A percentile compares a stretch with the other conserved stretches of the same genome.
These are phyloP conservation scores for Serendipita sp. DNA, from an alignment of 768 basidiomycete genomes.

Conservation along the genomic window DNA sequence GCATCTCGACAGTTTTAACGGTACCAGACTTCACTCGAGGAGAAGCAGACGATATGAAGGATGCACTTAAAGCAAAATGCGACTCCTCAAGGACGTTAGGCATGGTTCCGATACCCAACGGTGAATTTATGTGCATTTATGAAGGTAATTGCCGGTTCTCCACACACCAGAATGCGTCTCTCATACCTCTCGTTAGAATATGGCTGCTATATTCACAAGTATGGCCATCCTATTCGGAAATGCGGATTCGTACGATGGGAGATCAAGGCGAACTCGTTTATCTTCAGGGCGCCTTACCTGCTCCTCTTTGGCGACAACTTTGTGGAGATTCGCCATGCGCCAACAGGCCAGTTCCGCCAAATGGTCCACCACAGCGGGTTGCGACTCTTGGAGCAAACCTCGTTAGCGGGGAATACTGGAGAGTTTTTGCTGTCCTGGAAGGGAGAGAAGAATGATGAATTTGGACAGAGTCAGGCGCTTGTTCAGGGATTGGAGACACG, in stretches of 20 bases:
- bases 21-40: conserved; percentile 45
- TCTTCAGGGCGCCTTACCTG: conserved; percentile 44
- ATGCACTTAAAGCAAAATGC: conserved; percentile 41
- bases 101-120: conserved; percentile 35
- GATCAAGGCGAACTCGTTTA: conserved; percentile 44
- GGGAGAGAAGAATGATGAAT: conserved; percentile 40
- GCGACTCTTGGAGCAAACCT: conserved; percentile 39
- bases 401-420: conserved; percentile 24
- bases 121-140: conserved; percentile 56
- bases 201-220: conserved; percentile 61
- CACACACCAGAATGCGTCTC: neutral
- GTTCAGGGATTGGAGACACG: conserved; percentile 52
- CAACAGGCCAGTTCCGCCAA: conserved; percentile 57
- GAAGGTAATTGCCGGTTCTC: conserved; percentile 35
- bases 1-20: conserved; percentile 29
- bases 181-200: conserved; percentile 30
- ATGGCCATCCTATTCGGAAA: conserved; percentile 47
- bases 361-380: conserved; percentile 64
- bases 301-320: conserved; percentile 62
- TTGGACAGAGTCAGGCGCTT: conserved; percentile 45
- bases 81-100: conserved; percentile 50
- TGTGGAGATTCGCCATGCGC: conserved; percentile 54
- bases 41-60: conserved; percentile 26
- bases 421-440: conserved; percentile 49
- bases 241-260: conserved; percentile 67